A percentile compares a stretch with the other conserved stretches of the same genome.
phyloP scores from a whole-genome alignment of 352 stramenopile species.

The Pythium pectinolyticum region DNA sequence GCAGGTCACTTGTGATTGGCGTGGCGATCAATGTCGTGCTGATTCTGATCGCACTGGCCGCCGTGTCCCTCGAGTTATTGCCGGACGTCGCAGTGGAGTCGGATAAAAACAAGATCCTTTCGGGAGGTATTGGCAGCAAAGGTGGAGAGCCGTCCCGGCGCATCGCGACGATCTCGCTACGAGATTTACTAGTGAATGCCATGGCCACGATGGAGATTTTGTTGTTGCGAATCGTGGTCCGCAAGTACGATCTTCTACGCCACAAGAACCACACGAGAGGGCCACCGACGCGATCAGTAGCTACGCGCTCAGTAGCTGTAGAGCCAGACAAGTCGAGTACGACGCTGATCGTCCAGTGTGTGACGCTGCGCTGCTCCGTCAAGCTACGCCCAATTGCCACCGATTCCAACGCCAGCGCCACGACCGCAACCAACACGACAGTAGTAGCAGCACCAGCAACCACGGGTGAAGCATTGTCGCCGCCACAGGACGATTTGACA shows the following conservation, averaged over 20 bases:
- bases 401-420: neutral
- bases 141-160: neutral
- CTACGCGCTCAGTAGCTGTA: neutral
- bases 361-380: conserved; percentile 13
- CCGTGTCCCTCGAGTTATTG: neutral
- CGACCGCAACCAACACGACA: neutral
- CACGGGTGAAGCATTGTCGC: too few relatives aligned
- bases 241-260: conserved; percentile 2
- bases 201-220: conserved; percentile 20
- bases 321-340: neutral
- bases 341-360: conserved; percentile 1
- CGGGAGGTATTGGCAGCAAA: too few relatives aligned
- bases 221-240: conserved; percentile 11
- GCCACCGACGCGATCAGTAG: neutral
- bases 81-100: too few relatives aligned
- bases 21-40: neutral
- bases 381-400: conserved; percentile 3
- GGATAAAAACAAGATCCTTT: too few relatives aligned
- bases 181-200: conserved; percentile 10
- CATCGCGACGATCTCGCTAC: neutral
- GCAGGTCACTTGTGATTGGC: conserved; percentile 2
- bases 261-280: neutral
- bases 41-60: neutral
- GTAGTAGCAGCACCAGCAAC: too few relatives aligned
- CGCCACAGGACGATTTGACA: too few relatives aligned